Evolutionary conservation across 2,329 filamentous ascomycete genomes (phyloP).

Genomic region (Scytalidium sp.): DNA sequence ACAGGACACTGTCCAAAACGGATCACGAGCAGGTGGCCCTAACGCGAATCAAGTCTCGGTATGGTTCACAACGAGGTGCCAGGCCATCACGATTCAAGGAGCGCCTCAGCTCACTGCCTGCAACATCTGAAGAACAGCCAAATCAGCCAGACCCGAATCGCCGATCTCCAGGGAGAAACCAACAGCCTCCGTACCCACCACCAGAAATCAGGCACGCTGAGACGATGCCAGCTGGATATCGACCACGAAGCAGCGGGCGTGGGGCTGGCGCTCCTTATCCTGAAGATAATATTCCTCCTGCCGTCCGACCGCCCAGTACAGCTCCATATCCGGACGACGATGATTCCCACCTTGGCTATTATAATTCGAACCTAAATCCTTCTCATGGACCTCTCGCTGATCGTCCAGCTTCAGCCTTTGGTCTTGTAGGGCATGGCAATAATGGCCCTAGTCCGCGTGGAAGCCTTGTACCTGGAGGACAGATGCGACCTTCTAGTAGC

Average conservation of each 20-base stretch:
- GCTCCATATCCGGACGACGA: conserved; percentile 18
- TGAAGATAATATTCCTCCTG: conserved; percentile 59
- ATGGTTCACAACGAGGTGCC: conserved; percentile 65
- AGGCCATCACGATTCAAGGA: conserved; percentile 59
- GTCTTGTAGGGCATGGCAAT: conserved; percentile 35
- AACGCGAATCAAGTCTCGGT: conserved; percentile 78
- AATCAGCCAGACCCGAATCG: conserved; percentile 19
- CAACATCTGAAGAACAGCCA: conserved; percentile 21
- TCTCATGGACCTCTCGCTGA: conserved; percentile 43
- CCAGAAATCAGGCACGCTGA: neutral
- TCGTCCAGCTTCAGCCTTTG: conserved; percentile 42
- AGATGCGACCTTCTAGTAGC: conserved; percentile 41
- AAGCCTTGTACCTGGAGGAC: conserved; percentile 10
- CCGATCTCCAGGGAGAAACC: neutral
- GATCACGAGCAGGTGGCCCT: conserved; percentile 94
- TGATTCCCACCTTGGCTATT: conserved; percentile 39
- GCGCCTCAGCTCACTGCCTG: conserved; percentile 25
- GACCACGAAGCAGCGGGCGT: neutral
- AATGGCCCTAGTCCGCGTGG: conserved; percentile 10
- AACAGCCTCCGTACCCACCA: neutral
- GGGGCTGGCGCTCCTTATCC: conserved; percentile 63
- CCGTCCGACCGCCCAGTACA: conserved; percentile 37
- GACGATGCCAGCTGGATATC: neutral
- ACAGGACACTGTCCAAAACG: conserved; percentile 80
- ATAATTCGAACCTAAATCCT: conserved; percentile 46